These are phyloP conservation scores for Rhizoclosmatium sp. DNA, from an alignment of 192 early-diverging fungal genomes.

Conservation along the genomic window DNA sequence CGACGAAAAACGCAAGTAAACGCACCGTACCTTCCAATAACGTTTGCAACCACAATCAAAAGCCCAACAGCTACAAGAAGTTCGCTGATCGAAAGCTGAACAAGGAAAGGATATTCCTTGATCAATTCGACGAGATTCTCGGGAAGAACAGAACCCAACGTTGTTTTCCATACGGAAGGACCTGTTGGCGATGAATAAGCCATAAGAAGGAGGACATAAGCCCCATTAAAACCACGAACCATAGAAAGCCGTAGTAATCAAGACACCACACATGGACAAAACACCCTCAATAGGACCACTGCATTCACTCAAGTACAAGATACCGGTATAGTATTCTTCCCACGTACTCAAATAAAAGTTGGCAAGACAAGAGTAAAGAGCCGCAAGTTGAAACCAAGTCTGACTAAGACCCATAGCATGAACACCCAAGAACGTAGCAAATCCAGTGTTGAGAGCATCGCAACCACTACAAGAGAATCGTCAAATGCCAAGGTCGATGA, in stretches of 20 bases:
- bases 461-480: constrained; percentile 58
- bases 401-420: constrained; percentile 74
- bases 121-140: constrained; percentile 48
- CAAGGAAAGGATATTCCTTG: background rate
- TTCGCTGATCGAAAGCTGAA: constrained; percentile 55
- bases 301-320: constrained; percentile 82
- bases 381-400: constrained; percentile 66
- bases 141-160: constrained; percentile 44
- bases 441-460: constrained; percentile 71
- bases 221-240: constrained; percentile 53
- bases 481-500: background rate
- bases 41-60: constrained; percentile 59
- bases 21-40: constrained; percentile 61
- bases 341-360: constrained; percentile 94
- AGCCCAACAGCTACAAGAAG: constrained; percentile 59
- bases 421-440: constrained; percentile 65
- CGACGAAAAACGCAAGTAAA: background rate
- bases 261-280: constrained; percentile 67
- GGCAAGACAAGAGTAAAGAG: constrained; percentile 51
- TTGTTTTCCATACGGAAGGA: constrained; percentile 52
- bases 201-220: background rate
- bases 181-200: constrained; percentile 28
- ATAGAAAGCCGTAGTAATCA: constrained; percentile 69
- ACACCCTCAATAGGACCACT: constrained; percentile 94
- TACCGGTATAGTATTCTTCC: constrained; percentile 94